These are phyloP conservation scores for Leucocoprinus birnbaumii DNA, from an alignment of 768 basidiomycete species.

Conservation along the genomic window DNA sequence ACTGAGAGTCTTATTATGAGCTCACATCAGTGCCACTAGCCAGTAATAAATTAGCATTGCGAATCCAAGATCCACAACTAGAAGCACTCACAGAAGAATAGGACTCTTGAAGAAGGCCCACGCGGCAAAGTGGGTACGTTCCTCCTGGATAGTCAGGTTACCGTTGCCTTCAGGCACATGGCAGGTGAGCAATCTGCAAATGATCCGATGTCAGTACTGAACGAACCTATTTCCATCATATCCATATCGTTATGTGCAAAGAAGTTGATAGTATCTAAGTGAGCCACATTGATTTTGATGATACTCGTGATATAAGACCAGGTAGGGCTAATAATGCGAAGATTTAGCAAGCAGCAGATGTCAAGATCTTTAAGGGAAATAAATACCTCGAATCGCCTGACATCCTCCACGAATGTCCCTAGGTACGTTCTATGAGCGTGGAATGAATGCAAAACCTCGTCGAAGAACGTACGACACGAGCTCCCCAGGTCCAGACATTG, in stretches of 20 bases:
- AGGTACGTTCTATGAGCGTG: neutral
- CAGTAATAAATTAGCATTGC: neutral
- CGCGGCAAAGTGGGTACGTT: conserved; percentile 56
- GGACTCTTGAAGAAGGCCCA: conserved; percentile 60
- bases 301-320: conserved; percentile 50
- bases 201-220: no score
- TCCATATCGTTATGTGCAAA: conserved; percentile 13
- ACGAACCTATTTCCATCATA: conserved; percentile 20
- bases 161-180: conserved; percentile 37
- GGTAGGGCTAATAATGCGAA: conserved; percentile 27
- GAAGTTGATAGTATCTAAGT: conserved; percentile 11
- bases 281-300: conserved; percentile 38
- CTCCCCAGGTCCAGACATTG: conserved; percentile 59
- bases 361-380: neutral
- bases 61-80: no score
- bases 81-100: conserved; percentile 39
- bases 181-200: neutral
- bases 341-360: neutral
- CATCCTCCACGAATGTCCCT: conserved; percentile 57
- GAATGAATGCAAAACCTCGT: neutral
- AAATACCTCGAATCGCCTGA: conserved; percentile 41
- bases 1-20: neutral
- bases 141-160: conserved; percentile 41
- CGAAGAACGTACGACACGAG: conserved; percentile 34
- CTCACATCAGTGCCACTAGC: conserved; percentile 37